These are phyloP conservation scores for Eremomyces bilateralis DNA, from an alignment of 495 filamentous ascomycete genomes.

Conservation along the genomic window DNA sequence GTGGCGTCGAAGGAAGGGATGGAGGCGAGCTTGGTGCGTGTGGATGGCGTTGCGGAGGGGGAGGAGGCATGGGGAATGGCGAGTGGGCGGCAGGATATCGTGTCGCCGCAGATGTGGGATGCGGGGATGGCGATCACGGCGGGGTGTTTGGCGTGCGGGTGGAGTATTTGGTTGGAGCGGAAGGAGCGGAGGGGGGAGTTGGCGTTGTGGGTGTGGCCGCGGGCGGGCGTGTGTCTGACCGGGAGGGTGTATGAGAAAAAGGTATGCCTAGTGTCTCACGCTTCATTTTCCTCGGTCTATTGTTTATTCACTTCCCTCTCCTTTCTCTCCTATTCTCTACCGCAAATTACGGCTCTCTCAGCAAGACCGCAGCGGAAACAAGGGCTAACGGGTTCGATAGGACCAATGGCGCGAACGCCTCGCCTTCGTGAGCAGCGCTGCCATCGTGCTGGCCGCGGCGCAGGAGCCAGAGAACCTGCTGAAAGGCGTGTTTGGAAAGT, in stretches of 20 bases:
- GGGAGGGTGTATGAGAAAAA: slow-evolving; percentile 50
- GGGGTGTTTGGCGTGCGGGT: slow-evolving; percentile 65
- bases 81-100: background rate
- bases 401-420: slow-evolving; percentile 56
- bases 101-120: slow-evolving; percentile 36
- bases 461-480: too few relatives aligned
- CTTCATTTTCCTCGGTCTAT: too few relatives aligned
- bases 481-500: too few relatives aligned
- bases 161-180: slow-evolving; percentile 63
- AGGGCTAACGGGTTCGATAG: slow-evolving; percentile 14
- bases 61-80: background rate
- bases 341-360: too few relatives aligned
- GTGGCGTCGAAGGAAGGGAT: too few relatives aligned
- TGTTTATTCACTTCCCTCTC: too few relatives aligned
- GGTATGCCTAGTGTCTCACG: slow-evolving; percentile 17
- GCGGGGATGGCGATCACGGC: slow-evolving; percentile 50
- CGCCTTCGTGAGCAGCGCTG: slow-evolving; percentile 52
- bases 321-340: too few relatives aligned
- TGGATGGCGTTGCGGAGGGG: background rate
- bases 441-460: slow-evolving; percentile 51
- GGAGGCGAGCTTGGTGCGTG: too few relatives aligned
- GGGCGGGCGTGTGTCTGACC: slow-evolving; percentile 55
- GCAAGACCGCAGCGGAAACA: background rate
- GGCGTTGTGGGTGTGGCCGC: slow-evolving; percentile 65
- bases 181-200: slow-evolving; percentile 50